Base-by-base conservation (phyloP, 768 basidiomycete genomes). In the Lactifluus volemus region DNA sequence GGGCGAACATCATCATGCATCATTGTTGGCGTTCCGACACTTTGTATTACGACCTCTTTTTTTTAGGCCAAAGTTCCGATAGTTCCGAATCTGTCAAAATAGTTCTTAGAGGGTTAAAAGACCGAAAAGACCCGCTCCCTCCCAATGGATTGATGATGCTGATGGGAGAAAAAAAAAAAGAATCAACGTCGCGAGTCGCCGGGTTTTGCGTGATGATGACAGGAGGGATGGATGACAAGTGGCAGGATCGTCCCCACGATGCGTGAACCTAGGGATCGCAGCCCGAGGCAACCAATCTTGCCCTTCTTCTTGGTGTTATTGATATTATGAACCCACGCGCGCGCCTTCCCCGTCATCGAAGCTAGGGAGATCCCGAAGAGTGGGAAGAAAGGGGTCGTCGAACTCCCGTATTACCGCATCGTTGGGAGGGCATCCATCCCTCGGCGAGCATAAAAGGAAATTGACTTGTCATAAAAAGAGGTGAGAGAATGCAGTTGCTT, bases 231-330 rank as follows among this genome's bases (percentile, higher is more conserved):
- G 59, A 25, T 25, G 25, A 25, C 25, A 25, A 25, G 25, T 25
- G 25, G 25, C 25, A 25, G 25, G 25, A 60, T 55, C 59, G 30
- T 55, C 53, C n/a, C 25, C 49, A 39, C 73, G 85, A 25, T 32
- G 9, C 15, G 2, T 17, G 39, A 45, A 62, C 30, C 9, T 30
- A 15, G 2, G 25, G 49, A 34, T 34, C 32, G 32, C 32, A 57
- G 57, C 39, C 41, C 25, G 25, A 53, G 32, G 54, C 38, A 50
- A 47, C 54, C 50, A 48, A 55, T 56, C 58, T 21, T 30, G 21
- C 32, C 25, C 5, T 39, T 29, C 15, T 49, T 49, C 19, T 25
- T 25, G 25, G 25, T 25, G 25, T 25, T 25, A 25, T 25, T 25
- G 25, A n/a, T 15, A 34, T 55, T 29, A 51, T 21, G 55, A 41